phyloP scores from a whole-genome alignment of 2,329 filamentous ascomycete genomes.

The Trichoderma pleuroti region DNA sequence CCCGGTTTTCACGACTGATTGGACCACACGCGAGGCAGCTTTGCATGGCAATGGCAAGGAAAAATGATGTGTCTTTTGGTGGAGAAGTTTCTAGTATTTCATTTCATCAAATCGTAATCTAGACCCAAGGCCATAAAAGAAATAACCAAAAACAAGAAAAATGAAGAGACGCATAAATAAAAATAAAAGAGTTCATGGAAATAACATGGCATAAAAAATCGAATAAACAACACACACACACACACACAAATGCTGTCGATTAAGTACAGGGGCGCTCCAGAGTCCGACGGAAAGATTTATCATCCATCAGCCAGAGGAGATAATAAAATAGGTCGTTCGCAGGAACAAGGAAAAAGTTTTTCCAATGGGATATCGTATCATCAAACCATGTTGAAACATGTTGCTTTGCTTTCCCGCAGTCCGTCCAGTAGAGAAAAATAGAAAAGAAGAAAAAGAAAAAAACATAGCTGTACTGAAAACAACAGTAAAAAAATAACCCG shows the following conservation, averaged over 20 bases:
- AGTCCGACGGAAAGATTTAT: not conserved
- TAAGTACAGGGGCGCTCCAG: not conserved
- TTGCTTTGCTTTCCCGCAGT: slow-evolving; percentile 13
- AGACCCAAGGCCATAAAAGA: slow-evolving; percentile 1
- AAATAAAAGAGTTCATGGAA: not conserved
- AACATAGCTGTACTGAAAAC: slow-evolving; percentile 12
- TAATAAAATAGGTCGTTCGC: not conserved
- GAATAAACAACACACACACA: not conserved
- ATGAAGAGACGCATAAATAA: not conserved
- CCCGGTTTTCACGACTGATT: not conserved
- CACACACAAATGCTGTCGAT: not conserved
- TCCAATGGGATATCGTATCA: slow-evolving; percentile 14
- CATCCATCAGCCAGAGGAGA: not conserved
- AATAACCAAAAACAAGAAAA: not conserved
- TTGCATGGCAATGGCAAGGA: not conserved
- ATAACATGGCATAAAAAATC: not conserved
- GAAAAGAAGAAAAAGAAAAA: slow-evolving; percentile 14
- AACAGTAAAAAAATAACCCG: slow-evolving; percentile 7
- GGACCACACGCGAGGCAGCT: not conserved
- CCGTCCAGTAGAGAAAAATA: not conserved
- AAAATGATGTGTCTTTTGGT: not conserved
- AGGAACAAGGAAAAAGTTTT: not conserved
- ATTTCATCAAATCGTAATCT: not conserved
- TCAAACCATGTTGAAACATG: slow-evolving; percentile 16
- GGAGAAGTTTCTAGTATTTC: not conserved